phyloP scores from a whole-genome alignment of 352 stramenopile species.

The Globisporangium okanoganense region DNA sequence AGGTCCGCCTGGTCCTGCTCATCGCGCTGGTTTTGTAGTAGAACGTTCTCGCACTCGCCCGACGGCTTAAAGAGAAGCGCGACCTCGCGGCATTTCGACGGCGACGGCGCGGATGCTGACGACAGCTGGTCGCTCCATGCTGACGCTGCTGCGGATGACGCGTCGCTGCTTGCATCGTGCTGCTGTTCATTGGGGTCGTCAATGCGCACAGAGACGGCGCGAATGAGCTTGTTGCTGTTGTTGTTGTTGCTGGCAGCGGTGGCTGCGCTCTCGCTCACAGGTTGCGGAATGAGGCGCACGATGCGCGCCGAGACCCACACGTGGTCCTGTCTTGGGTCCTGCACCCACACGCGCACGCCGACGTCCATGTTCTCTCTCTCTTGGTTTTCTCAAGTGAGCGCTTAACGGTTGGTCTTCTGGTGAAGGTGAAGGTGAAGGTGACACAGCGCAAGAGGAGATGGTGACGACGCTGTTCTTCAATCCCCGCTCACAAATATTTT shows the following conservation, averaged over 20 bases:
- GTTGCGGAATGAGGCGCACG: constrained; percentile 8
- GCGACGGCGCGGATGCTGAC: constrained; percentile 6
- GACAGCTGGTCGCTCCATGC: constrained; percentile 10
- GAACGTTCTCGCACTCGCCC: constrained; percentile 62
- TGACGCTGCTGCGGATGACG: neutral
- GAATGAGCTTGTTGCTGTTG: neutral
- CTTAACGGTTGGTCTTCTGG: neutral
- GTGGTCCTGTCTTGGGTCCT: constrained; percentile 38
- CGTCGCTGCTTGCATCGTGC: neutral
- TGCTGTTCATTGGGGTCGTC: neutral
- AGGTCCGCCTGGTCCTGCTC: constrained; percentile 74
- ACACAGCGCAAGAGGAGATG: neutral
- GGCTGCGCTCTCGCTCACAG: neutral
- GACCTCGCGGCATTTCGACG: constrained; percentile 26
- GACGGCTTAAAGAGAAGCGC: constrained; percentile 26
- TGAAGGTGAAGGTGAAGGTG: neutral
- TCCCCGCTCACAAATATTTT: constrained; percentile 1
- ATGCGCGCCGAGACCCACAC: constrained; percentile 65
- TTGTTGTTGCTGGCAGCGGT: neutral
- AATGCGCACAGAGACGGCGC: constrained; percentile 7
- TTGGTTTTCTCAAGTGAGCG: neutral
- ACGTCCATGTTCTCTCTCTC: constrained; percentile 57
- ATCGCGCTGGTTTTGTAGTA: constrained; percentile 60
- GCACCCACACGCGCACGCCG: constrained; percentile 66
- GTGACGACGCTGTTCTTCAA: neutral